Evolutionary conservation across 164 flowering plant species (phyloP), one percentile per base, ranked within the genome.

Genomic region (Stephania cephalantha): DNA sequence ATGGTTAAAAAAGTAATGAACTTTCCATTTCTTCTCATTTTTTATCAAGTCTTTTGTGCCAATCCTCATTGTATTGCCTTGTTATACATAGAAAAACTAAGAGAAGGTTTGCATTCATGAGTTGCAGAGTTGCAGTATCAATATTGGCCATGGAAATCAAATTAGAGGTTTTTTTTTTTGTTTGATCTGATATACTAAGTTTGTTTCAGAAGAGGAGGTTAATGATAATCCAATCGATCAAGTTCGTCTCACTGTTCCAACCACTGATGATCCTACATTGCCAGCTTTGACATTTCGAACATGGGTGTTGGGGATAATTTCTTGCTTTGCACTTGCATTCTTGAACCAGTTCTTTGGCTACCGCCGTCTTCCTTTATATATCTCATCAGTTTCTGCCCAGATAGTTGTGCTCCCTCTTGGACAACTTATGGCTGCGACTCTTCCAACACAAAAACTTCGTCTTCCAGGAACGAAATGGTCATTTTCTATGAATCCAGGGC

Each of bases 221-320:
- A 48, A 74, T 20, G 76, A 74, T 22, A 13, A n/a, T 65, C 76
- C 76, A 13, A 74, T 74, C 5, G 76, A 74, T 69, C 61, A 74
- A 76, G 78, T 77, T 17, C 53, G 75, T 61, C 72, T 77, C 9
- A 90, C 90, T 0, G 91, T 90, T 69, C 84, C 91, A 4, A 79
- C 79, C 68, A 80, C 82, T 0, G 94, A 90, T 17, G 90, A 90
- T 70, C 86, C 88, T 0, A 72, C 85, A 2, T 42, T 78, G 70
- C 86, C 90, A 1, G 87, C 77, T 1, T 72, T 87, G 46, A 90
- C 94, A 9, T 84, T 88, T 74, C 52, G 94, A 29, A 86, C 90
- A 80, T 88, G 94, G 94, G 55, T 83, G 13, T 78, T 90, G 4
- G 94, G 94, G 31, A 0, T 83, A 1, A 1, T 71, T 1, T 71